phyloP scores from a whole-genome alignment of 371 early-diverging fungal species.

The Circinella umbellata region DNA sequence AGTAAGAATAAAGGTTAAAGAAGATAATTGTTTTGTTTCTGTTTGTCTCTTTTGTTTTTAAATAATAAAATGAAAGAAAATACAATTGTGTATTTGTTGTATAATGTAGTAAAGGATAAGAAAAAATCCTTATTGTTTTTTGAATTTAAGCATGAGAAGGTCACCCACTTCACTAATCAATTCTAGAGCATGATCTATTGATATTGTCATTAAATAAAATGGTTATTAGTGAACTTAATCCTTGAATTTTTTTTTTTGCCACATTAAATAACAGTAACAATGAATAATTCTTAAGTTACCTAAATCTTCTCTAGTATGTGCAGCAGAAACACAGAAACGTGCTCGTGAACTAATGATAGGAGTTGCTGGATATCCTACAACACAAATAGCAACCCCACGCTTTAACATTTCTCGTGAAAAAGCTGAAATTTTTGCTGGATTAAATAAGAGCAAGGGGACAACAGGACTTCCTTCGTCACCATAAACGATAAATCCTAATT shows the following conservation, averaged over 20 bases:
- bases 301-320: conserved; percentile 96
- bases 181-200: conserved; percentile 59
- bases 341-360: conserved; percentile 95
- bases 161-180: conserved; percentile 72
- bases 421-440: conserved; percentile 97
- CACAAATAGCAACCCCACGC: conserved; percentile 94
- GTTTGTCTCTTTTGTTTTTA: no score
- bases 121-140: not conserved
- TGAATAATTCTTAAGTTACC: conserved; percentile 22
- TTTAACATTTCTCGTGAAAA: conserved; percentile 94
- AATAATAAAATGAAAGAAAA: no score
- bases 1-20: no score
- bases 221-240: no score
- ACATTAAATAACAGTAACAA: no score
- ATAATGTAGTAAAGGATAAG: not conserved
- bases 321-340: conserved; percentile 94
- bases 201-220: not conserved
- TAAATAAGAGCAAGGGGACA: conserved; percentile 91
- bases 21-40: no score
- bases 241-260: no score
- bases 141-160: conserved; percentile 60
- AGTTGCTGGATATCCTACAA: conserved; percentile 97
- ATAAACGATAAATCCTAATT: conserved; percentile 95
- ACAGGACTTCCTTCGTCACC: conserved; percentile 97
- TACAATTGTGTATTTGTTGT: no score